Conservation (phyloP, 192 early-diverging fungal genomes). For the Allomyces javanicus region DNA sequence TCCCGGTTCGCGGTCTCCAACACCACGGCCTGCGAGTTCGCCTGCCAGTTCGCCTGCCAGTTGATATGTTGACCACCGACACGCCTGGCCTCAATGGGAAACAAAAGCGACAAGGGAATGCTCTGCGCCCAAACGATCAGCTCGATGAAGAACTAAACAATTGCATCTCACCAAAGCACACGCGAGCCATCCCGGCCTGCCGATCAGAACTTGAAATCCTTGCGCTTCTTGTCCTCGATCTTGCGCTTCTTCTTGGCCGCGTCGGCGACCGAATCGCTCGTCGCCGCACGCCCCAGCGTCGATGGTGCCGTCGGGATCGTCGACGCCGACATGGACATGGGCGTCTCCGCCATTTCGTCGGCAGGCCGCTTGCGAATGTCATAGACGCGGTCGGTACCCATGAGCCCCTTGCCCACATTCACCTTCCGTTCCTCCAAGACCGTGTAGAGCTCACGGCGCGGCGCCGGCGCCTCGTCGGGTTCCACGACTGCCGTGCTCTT, state of each 20-base stretch:
- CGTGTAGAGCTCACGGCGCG: constrained; percentile 52
- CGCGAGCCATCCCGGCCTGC: no score
- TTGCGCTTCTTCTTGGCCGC: constrained; percentile 19
- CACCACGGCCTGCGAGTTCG: no score
- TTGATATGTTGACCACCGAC: no score
- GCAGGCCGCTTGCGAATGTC: constrained; percentile 24
- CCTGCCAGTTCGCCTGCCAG: no score
- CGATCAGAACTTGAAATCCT: constrained; percentile 19
- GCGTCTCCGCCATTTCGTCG: constrained; percentile 24
- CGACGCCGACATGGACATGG: constrained; percentile 75
- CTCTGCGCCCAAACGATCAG: no score
- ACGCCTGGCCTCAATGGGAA: no score
- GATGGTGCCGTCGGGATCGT: constrained; percentile 53
- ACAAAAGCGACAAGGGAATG: no score
- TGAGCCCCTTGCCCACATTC: constrained; percentile 52
- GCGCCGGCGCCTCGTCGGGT: constrained; percentile 19
- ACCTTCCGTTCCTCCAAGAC: constrained; percentile 58
- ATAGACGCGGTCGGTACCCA: constrained; percentile 87
- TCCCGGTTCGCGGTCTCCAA: no score
- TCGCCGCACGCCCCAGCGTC: constrained; percentile 46
- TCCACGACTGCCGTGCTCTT: constrained; percentile 15
- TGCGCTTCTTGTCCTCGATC: background rate
- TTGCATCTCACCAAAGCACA: no score
- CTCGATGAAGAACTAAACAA: no score
- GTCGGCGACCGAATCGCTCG: constrained; percentile 23